Base-by-base conservation (phyloP, 164 flowering plant species). In the Taxillus chinensis region DNA sequence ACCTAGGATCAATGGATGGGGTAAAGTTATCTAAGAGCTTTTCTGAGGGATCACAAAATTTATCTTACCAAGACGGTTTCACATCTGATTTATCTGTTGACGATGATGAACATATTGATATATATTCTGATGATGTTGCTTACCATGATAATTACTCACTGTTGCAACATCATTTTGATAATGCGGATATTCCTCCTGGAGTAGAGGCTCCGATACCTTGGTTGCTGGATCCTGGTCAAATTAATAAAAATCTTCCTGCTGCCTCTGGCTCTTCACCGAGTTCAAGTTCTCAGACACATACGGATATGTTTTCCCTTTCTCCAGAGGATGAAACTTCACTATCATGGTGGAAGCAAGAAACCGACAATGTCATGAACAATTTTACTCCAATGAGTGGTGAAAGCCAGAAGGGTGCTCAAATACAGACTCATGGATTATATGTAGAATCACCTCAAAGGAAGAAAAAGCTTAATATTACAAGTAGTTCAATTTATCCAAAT, bases 201-300 rank as follows among this genome's bases (percentile, higher is more conserved):
- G 67, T 83, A 13, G 85, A 79, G 71, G 80, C 77, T 45, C 67
- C 78, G 0, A 40, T 80, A 38, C 80, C 87, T 5, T 75, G 75
- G 78, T 69, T 72, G 52, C 60, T 64, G 9, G 66, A 60, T 55
- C 42, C 49, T 38, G 9, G 15, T 45, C 17, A 41, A 15, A 62
- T 15, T 46, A 53, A 69, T 12, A 45, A 60, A 42, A 68, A 73
- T 14, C 8, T 64, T 13, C 40, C 27, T 53, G n/a, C n/a, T 39
- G 46, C 62, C 13, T 68, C 38, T 46, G 60, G 64, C 27, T 27
- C 27, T 67, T 66, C 70, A 52, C 51, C 40, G 27, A 5, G 15
- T 49, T 45, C 16, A 42, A 42, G 39, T n/a, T 39, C 16, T 13
- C 40, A 39, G 43, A 48, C 62, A 41, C 66, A 67, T 16, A 13